Base-by-base conservation (phyloP, 2,329 filamentous ascomycete species). In the Penicillium concentricum region DNA sequence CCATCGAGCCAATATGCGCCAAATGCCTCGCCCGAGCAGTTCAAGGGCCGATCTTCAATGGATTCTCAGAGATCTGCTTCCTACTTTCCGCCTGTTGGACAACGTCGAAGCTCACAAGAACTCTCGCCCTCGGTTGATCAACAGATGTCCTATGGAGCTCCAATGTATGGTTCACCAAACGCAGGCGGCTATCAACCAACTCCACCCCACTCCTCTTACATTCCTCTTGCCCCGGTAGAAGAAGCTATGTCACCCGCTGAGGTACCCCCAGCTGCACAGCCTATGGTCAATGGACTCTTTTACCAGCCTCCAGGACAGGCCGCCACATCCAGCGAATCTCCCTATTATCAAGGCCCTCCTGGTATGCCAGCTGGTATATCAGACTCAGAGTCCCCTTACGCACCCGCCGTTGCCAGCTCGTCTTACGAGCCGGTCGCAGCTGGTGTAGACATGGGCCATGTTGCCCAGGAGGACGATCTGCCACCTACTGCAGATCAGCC, bases 1-100 rank as follows among this genome's bases (percentile, higher is more conserved):
- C 76, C 78, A 10, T 71, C 68, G 37, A 73, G 66, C 46, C 72
- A 78, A 43, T 78, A 80, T 61, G 76, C 78, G 3, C 76, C 80
- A 5, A 79, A 76, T 54, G 77, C 76, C 1, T 84, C 82, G 7
- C 77, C 80, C 12, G 82, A 84, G 55, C 78, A 82, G 58, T 73
- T 74, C 45, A 76, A 78, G 52, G 74, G 77, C 28, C 74, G 79
- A 49, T 79, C 80, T 48, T 82, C 81, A 13, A 69, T 82, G 43
- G 76, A 81, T 51, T 74, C 75, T 5, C 77, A 79, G 60, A 69
- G 76, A 61, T 78, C 76, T 15, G 66, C 72, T 43, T 74, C 77
- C 2, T 72, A 69, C 32, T 62, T 69, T 46, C 56, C 69, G 4
- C 70, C 71, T 46, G 61, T 67, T 16, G 74, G 73, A 54, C 49